A percentile compares a stretch with the other conserved stretches of the same genome.
These are phyloP conservation scores for Tetrahymena borealis DNA, from an alignment of 73 alveolate genomes.

Conservation along the genomic window DNA sequence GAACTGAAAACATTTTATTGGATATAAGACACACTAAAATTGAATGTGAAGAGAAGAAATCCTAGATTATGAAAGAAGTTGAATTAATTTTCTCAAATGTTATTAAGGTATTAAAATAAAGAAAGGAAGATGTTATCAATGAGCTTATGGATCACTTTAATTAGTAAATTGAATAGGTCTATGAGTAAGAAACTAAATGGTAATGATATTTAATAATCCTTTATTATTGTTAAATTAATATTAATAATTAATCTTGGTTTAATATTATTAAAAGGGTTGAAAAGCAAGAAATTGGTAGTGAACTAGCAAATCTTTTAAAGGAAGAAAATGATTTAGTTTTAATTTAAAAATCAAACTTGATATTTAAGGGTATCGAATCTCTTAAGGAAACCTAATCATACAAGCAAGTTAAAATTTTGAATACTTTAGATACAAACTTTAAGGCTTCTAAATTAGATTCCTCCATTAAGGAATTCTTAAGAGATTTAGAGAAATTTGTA, in stretches of 20 bases:
- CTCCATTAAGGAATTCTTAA: background rate
- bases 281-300: background rate
- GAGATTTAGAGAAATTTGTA: background rate
- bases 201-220: background rate
- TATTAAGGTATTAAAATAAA: slow-evolving; percentile 7
- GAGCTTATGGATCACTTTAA: slow-evolving; percentile 5
- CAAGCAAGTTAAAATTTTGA: background rate
- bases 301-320: background rate
- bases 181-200: slow-evolving; percentile 23
- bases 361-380: background rate
- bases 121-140: slow-evolving; percentile 28
- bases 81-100: slow-evolving; percentile 1
- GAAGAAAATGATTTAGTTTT: background rate
- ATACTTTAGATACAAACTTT: background rate
- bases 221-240: background rate
- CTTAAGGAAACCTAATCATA: background rate
- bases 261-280: background rate
- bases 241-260: background rate
- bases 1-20: slow-evolving; percentile 37
- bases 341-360: background rate
- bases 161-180: background rate
- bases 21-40: slow-evolving; percentile 44
- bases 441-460: background rate
- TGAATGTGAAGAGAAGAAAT: slow-evolving; percentile 34
- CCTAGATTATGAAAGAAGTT: slow-evolving; percentile 17